Evolutionary conservation across 2,329 filamentous ascomycete species (phyloP), one percentile per base, ranked within the genome.

Genomic region (Arthroderma sp.): DNA sequence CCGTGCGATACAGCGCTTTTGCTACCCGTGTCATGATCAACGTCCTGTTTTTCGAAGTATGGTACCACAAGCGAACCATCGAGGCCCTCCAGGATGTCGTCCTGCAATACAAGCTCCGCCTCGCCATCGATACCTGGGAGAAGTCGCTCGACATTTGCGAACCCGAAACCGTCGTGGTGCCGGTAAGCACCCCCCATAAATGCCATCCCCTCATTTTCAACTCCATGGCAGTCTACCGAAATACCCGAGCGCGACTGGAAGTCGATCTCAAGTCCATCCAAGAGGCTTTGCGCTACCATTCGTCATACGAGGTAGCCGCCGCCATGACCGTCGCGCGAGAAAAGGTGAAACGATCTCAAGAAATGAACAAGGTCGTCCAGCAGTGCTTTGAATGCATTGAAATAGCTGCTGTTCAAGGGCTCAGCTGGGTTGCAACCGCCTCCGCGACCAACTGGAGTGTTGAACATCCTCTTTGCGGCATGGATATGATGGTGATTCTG

Each of bases 401-500:
- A 66, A 94, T 91, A 40, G 89, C 89, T 45, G 89, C 93, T 38
- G 71, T 87, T 50, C 88, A 95, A 65, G 91, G 89, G 53, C 87
- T 96, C 53, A 86, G 89, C 56, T 96, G 91, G 89, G 88, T 96
- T 50, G 89, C 89, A n/a, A 83, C 88, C 54, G 95, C 89, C 22
- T 95, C 88, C 39, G 87, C 91, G 22, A 95, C 91, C 39, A 96
- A 96, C 68, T 98, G 91, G 91, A 96, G 89, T 63, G 86, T 96
- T 49, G 91, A 98, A 70, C 89, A 98, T 64, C 88, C 91, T 43
- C 80, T 98, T 47, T 95, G 88, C 60, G 89, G 89, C 51, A 79
- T 98, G 70, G 91, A 98, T 65, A 75, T 96, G 54, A 94, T 98
- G 79, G 91, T 96, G 63, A 91, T 95, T 56, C 81, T 98, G 56